These are phyloP conservation scores for Trametes coccinea DNA, from an alignment of 768 basidiomycete genomes.

Conservation along the genomic window DNA sequence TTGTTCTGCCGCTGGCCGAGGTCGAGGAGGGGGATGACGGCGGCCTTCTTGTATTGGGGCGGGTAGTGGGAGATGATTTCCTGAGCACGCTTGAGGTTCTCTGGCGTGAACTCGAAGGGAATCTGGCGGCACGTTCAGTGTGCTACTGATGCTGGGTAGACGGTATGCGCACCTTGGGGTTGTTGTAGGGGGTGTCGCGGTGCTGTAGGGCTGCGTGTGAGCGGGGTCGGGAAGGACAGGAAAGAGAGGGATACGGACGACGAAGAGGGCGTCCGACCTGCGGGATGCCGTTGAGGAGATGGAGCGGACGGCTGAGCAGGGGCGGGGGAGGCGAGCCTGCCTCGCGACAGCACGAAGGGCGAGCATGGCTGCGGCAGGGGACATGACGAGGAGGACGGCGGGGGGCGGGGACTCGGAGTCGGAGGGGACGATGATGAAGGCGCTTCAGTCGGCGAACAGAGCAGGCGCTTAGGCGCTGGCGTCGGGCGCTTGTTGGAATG, in stretches of 20 bases:
- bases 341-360: conserved; percentile 27
- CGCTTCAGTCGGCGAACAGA: not conserved
- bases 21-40: conserved; percentile 94
- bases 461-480: not conserved
- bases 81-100: conserved; percentile 82
- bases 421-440: not conserved
- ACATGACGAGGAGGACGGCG: not conserved
- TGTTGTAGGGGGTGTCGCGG: conserved; percentile 93
- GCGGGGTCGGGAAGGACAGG: conserved; percentile 33
- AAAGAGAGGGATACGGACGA: conserved; percentile 69
- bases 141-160: not conserved
- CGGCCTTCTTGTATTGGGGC: conserved; percentile 98
- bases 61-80: conserved; percentile 94
- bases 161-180: conserved; percentile 66
- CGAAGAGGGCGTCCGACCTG: conserved; percentile 83
- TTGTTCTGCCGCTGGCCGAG: conserved; percentile 97
- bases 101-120: conserved; percentile 80
- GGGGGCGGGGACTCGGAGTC: not conserved
- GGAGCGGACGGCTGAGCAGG: conserved; percentile 18
- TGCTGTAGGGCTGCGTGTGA: conserved; percentile 54
- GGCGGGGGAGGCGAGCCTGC: conserved; percentile 14
- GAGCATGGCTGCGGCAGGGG: conserved; percentile 22
- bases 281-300: conserved; percentile 45
- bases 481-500: conserved; percentile 11
- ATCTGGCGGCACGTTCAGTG: conserved; percentile 51